Evolutionary conservation across 345 rosid genomes (phyloP), one percentile per base, ranked within the genome.

Genomic region (Citrus maxima): DNA sequence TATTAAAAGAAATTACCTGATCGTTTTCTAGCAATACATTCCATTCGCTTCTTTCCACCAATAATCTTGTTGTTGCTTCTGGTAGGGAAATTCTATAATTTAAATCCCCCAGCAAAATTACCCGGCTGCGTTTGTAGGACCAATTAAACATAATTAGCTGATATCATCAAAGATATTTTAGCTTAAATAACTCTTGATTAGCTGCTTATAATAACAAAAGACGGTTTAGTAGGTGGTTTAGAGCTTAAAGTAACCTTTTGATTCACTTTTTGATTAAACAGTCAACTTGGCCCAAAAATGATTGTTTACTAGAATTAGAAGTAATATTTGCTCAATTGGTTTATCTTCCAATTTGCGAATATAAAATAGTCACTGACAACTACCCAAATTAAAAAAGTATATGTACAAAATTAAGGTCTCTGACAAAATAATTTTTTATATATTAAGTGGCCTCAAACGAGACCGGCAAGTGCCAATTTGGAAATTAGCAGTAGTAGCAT

Each of bases 31-130:
- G 81, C 72, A 93, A 82, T 27, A 42, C 14, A 66, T 85, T 73
- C 97, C 97, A 93, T 13, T 93, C 90, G 83, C 80, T 77, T 80
- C 51, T 72, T 38, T 88, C 89, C 55, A 92, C 97, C 77, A 93
- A 78, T 68, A 67, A 77, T 61, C 93, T 77, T 67, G 88, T 89
- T 28, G 86, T 84, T 51, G 87, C 83, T 79, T 93, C 96, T 1
- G 91, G 90, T 32, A 93, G 80, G 21, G 94, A 89, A 70, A 92
- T 86, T 87, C 98, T 88, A 78, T 92, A 93, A 77, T 93, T 93
- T 85, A 92, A 87, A 80, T 93, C 98, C 80, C 98, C 98, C 58
- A 93, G 86, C 70, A 89, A 81, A 75, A 93, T 67, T 25, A 93
- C 88, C 67, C 86, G 90, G 28, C 98, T 93, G 90, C 79, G 66